These are phyloP conservation scores for Neocallimastix lanati DNA, from an alignment of 192 early-diverging fungal genomes.

Conservation along the genomic window DNA sequence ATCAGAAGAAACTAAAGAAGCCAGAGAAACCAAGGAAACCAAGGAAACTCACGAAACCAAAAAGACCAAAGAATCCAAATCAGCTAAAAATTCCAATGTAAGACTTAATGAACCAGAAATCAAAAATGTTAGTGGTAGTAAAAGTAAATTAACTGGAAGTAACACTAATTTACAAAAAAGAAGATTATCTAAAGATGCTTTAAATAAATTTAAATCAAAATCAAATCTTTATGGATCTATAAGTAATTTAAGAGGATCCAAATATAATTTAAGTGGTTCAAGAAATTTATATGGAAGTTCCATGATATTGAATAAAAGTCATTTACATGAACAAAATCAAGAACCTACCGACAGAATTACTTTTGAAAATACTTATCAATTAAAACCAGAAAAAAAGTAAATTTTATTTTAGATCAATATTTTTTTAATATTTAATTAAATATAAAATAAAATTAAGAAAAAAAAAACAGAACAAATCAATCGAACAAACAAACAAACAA, in stretches of 20 bases:
- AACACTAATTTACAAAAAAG: neutral
- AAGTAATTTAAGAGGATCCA: neutral
- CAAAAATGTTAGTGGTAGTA: neutral
- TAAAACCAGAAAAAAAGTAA: constrained; percentile 34
- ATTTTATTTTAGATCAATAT: too few relatives aligned
- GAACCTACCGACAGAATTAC: constrained; percentile 2
- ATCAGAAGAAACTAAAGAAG: neutral
- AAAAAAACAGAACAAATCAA: too few relatives aligned
- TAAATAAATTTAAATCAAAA: neutral
- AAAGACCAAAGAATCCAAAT: neutral
- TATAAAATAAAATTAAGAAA: too few relatives aligned
- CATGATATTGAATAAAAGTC: neutral
- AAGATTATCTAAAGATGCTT: neutral
- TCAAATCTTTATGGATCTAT: neutral
- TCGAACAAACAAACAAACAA: too few relatives aligned
- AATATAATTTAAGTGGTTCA: neutral
- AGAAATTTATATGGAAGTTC: neutral
- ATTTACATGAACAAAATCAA: neutral
- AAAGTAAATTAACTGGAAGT: neutral
- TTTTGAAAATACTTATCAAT: constrained; percentile 35
- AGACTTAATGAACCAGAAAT: neutral
- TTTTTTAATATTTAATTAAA: too few relatives aligned
- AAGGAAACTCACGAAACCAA: neutral
- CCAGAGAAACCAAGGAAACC: neutral
- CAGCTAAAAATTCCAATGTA: neutral